Base-by-base conservation (phyloP, 1,139 yeast genomes). In the Wickerhamomyces sp. region DNA sequence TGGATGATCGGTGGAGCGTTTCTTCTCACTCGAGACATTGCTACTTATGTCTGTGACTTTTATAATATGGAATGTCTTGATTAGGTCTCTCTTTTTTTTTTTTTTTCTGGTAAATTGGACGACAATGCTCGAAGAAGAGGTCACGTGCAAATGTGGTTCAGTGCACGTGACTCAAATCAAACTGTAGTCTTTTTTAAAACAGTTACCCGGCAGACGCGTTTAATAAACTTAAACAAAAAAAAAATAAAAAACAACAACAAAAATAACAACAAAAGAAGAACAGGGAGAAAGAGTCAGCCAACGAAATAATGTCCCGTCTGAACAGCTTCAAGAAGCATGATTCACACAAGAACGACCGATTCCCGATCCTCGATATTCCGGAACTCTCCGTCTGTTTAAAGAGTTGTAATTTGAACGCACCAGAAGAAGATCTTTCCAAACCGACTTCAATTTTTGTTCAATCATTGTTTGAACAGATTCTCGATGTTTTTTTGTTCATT, bases 371-470 rank as follows among this genome's bases (percentile, higher is more conserved):
- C 22, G 88, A 80, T 32, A 57, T 72, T 23, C 63, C 71, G 30
- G 95, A 86, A 52, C 67, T 84, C 20, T 70, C 78, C 2, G 61
- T 68, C 12, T 78, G 85, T 50, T 59, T 83, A 23, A 77, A 74
- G 41, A 73, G 76, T 39, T 78, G 84, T 53, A 83, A 78, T 40
- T 74, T 83, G 33, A 56, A 65, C 12, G 82, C 79, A 1, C 68
- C 74, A 15, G 88, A 79, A 46, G 87, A 80, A 23, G 68, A 73
- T 41, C 65, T 86, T 4, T 51, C 65, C 17, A 77, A 70, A 45
- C 96, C 96, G 7, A 73, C 85, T 1, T 66, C 79, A 13, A 72
- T 72, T 30, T 83, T 75, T 49, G 72, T 83, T 40, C 71, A 70
- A 37, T 63, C 74, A 15, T 58, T 86, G 25, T 76, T 80, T 41